Base-by-base conservation (phyloP, 179 eudicot species). In the Monotropa hypopitys region DNA sequence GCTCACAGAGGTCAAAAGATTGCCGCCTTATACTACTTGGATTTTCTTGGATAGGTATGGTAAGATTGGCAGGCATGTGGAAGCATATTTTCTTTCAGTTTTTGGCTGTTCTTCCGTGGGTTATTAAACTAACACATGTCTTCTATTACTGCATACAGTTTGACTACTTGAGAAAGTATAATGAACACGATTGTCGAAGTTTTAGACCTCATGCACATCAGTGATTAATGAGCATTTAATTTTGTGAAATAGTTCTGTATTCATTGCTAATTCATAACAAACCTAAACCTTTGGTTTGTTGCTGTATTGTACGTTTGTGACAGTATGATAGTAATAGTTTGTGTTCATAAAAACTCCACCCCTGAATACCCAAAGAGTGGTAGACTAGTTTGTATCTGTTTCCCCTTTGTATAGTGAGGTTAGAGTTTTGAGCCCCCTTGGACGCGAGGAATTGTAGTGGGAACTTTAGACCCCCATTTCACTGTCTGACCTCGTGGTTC, bases 21-120 rank as follows among this genome's bases (percentile, higher is more conserved):
- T 96, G n/a, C 97, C 99, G 13, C 92, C 98, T 63, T 96, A 93
- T 84, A 96, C 99, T 32, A 89, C 98, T 30, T 96, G 99, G 99
- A 86, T 90, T 50, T 96, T 96, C 79, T 83, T 96, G 85, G 97
- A 96, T 78, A 88, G 98, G 99, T 96, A 50, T 63, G 89, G 82
- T 61, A 35, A 32, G 61, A 40, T 50, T 76, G 40, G 56, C 70
- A 21, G 46, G 56, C 32, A 38, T 15, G 32, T 40, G 50, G 13
- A 59, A 56, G 53, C 20, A 42, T 15, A 23, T 59, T 59, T 26
- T 10, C 12, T 38, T 75, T 30, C 38, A 43, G 28, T 74, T 32
- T 45, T 35, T 74, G 23, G 23, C 20, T 56, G 51, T n/a, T 30
- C 40, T 54, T 73, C 20, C 35, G 5, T 73, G n/a, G 47, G 75